These are phyloP conservation scores for Beauveria rudraprayagi DNA, from an alignment of 2,329 filamentous ascomycete species.

Conservation along the genomic window DNA sequence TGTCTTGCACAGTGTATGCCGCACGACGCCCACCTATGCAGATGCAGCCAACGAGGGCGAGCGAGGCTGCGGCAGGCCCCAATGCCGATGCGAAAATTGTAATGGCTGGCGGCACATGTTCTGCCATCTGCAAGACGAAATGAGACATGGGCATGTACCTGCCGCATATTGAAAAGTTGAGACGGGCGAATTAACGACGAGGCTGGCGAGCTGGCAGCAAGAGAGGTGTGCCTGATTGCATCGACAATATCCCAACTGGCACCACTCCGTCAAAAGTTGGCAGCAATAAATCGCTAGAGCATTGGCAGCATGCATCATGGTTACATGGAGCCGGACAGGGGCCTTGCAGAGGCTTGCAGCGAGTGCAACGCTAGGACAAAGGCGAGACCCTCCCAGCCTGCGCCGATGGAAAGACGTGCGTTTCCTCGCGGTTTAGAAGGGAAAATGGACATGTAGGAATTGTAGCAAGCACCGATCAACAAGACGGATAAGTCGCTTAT, in stretches of 20 bases:
- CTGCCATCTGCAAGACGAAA: neutral
- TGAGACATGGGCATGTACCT: neutral
- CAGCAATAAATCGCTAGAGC: conserved; percentile 1
- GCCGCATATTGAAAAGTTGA: neutral
- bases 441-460: too few relatives aligned
- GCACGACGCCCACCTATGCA: neutral
- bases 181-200: neutral
- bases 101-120: neutral
- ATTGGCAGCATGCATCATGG: neutral
- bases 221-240: neutral
- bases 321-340: conserved; percentile 3
- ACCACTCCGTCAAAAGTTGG: neutral
- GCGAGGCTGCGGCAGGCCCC: neutral
- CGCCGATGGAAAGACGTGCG: too few relatives aligned
- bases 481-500: too few relatives aligned
- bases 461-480: too few relatives aligned
- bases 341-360: conserved; percentile 3
- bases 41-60: neutral
- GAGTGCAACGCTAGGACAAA: neutral
- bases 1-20: neutral
- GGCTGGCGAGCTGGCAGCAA: neutral
- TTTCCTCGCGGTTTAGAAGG: too few relatives aligned
- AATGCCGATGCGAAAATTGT: neutral
- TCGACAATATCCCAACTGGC: neutral
- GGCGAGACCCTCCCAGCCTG: neutral